Base-by-base conservation (phyloP, 2,329 filamentous ascomycete species). In the Hymenoscyphus linearis region DNA sequence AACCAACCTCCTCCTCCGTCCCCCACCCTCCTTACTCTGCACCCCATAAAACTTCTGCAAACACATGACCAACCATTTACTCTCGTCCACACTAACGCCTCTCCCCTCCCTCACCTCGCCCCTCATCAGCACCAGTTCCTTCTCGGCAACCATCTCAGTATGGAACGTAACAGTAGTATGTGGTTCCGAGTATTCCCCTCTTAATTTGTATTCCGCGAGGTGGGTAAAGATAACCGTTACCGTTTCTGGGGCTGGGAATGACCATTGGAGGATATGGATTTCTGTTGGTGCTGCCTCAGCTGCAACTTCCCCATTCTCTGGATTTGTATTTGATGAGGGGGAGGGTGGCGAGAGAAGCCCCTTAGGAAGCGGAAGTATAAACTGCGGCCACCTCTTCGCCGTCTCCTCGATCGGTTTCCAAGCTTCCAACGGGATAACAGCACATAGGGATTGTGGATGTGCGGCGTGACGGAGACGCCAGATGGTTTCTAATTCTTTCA, bases 251-350 rank as follows among this genome's bases (percentile, higher is more conserved):
- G 86, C 82, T 63, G 96, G 93, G 76, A 96, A 97, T 0, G 89
- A 90, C 91, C 96, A 99, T 76, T 99, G 93, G 64, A 99, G 77
- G 75, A 96, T 96, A 76, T 99, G 95, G 53, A 99, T 92, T 75
- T 98, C 95, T 54, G 92, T 91, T 57, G 90, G 78, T 4, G 40
- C n/a, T 2, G n/a, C 12, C 1, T 4, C 37, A 16, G 3, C 2
- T 22, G 4, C n/a, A 12, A n/a, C n/a, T n/a, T n/a, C n/a, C n/a
- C n/a, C n/a, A n/a, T n/a, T n/a, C n/a, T n/a, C n/a, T n/a, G n/a
- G n/a, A n/a, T n/a, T n/a, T n/a, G n/a, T n/a, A n/a, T n/a, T n/a
- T n/a, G n/a, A n/a, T n/a, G n/a, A n/a, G n/a, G n/a, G n/a, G n/a
- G n/a, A n/a, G n/a, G 18, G 4, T 22, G 18, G 2, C 18, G 40